Conservation (phyloP, 306 rosid genomes). For the Cucurbita pepo region DNA sequence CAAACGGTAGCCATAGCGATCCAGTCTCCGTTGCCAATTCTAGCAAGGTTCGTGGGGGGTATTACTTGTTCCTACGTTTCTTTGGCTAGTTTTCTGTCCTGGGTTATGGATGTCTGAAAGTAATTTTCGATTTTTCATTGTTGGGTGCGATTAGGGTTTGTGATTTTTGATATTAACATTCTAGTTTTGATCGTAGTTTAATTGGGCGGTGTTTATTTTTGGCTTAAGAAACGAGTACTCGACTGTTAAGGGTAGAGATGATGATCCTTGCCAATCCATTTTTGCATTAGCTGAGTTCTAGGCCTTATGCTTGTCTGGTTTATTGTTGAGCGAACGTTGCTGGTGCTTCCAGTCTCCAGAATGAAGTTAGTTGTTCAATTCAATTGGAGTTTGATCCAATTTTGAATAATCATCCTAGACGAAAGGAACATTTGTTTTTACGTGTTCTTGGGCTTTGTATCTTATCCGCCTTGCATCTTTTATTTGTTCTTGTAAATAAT, state of each 20-base stretch:
- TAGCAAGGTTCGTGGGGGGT: slow-evolving; percentile 29
- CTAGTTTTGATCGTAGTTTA: not conserved
- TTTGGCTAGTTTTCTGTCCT: no score
- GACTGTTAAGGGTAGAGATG: not conserved
- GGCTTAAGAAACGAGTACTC: not conserved
- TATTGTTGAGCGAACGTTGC: not conserved
- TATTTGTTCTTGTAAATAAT: not conserved
- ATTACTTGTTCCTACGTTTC: not conserved
- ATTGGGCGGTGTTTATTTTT: not conserved
- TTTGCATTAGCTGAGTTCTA: not conserved
- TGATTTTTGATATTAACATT: not conserved
- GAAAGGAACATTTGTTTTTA: not conserved
- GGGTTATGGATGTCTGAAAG: not conserved
- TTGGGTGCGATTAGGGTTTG: not conserved
- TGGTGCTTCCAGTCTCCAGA: not conserved
- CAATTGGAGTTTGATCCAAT: not conserved
- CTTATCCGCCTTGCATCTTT: not conserved
- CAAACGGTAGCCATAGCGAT: slow-evolving; percentile 40
- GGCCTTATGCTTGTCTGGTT: not conserved
- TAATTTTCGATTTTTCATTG: not conserved
- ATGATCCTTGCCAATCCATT: not conserved
- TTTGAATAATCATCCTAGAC: not conserved
- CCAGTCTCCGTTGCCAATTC: slow-evolving; percentile 30
- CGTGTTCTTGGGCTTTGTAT: not conserved
- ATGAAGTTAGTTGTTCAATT: not conserved